Base-by-base conservation (phyloP, 192 early-diverging fungal species). In the Physocladia obscura region DNA sequence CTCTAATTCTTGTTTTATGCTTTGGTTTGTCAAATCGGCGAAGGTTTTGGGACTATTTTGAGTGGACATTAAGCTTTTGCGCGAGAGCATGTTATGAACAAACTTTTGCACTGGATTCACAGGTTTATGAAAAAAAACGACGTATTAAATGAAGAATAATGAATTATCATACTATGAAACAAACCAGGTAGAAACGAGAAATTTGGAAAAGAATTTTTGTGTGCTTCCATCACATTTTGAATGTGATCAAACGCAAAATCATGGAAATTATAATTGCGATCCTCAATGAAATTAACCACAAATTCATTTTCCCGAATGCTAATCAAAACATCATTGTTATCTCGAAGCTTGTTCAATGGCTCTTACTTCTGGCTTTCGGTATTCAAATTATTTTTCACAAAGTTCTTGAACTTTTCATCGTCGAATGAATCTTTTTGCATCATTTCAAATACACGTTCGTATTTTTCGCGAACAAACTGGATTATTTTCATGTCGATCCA, bases 181-280 rank as follows among this genome's bases (percentile, higher is more conserved):
- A n/a, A n/a, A n/a, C n/a, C n/a, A n/a, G n/a, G n/a, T n/a, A n/a
- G n/a, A n/a, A n/a, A n/a, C n/a, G n/a, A n/a, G n/a, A n/a, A n/a
- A n/a, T n/a, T n/a, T n/a, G n/a, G n/a, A n/a, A n/a, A n/a, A n/a
- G n/a, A n/a, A n/a, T n/a, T n/a, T n/a, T n/a, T n/a, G 40, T 35
- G 21, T 1, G 57, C 57, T 4, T 17, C 11, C 29, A 59, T 35
- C 8, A 59, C 24, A 35, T 59, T 59, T 35, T 36, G 8, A 17
- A 59, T 35, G 24, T 59, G 57, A 24, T 59, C 57, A 59, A 59
- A 59, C 19, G 29, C 57, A 59, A 59, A 59, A 24, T 59, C 57
- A 17, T n/a, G 13, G 36, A 59, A 59, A n/a, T 59, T 26, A 24
- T 59, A 59, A 17, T 26, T 24, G 15, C 15, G 15, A 44, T 44